Percentiles rank a stretch among this genome's conserved stretches.
Conservation (phyloP, 345 rosid species). For the Camelina hispida region DNA sequence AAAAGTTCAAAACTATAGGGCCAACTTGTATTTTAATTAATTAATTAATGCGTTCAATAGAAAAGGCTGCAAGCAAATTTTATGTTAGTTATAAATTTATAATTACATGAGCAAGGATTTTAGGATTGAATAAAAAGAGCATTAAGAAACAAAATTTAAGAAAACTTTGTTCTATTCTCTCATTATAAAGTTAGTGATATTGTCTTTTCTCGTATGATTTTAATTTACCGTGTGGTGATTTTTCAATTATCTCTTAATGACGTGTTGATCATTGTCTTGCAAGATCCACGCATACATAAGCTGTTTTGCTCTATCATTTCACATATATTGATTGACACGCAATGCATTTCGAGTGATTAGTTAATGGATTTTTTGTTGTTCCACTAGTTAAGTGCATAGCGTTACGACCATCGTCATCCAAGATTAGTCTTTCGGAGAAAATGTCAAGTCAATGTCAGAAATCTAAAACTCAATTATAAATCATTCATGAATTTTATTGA, state of each 20-base stretch:
- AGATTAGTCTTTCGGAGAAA: background rate
- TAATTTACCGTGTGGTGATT: background rate
- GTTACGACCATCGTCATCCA: conserved; percentile 12
- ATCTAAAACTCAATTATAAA: background rate
- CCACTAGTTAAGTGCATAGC: conserved; percentile 37
- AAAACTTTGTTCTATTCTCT: background rate
- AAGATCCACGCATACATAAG: conserved; percentile 32
- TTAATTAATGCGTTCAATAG: background rate
- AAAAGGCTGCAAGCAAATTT: background rate
- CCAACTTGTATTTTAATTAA: background rate
- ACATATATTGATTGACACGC: conserved; percentile 13
- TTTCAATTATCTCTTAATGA: background rate
- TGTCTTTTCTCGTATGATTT: background rate
- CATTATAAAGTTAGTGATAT: too few relatives aligned
- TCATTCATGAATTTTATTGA: background rate
- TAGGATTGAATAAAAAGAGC: background rate
- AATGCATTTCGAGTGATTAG: conserved; percentile 12
- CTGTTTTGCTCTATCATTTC: background rate
- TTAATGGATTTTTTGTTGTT: conserved; percentile 22
- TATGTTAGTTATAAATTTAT: background rate
- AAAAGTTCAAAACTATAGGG: background rate
- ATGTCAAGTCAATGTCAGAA: conserved; percentile 14
- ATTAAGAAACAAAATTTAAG: background rate
- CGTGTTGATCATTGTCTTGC: conserved; percentile 4
- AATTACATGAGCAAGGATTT: background rate